A percentile compares a stretch with the other conserved stretches of the same genome.
These are phyloP conservation scores for Paraglomus brasilianum DNA, from an alignment of 192 early-diverging fungal species.

Conservation along the genomic window DNA sequence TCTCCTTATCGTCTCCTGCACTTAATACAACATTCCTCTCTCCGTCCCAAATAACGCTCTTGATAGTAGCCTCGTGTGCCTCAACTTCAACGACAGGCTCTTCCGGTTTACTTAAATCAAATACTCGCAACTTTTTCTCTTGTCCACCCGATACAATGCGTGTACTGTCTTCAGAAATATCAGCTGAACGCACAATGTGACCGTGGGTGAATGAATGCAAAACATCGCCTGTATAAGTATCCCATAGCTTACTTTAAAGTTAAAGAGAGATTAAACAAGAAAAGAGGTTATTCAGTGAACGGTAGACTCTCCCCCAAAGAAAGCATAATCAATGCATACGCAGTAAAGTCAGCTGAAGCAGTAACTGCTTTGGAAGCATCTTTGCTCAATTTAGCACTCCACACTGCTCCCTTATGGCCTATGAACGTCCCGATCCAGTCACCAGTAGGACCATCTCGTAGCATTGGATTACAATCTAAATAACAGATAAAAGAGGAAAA, in stretches of 20 bases:
- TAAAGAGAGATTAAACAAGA: neutral
- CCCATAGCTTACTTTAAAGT: slow-evolving; percentile 72
- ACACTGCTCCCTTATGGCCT: slow-evolving; percentile 92
- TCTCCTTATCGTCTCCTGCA: slow-evolving; percentile 59
- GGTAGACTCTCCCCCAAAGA: neutral
- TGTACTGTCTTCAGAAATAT: slow-evolving; percentile 70
- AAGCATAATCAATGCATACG: slow-evolving; percentile 46
- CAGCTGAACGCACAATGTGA: slow-evolving; percentile 83
- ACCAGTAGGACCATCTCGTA: slow-evolving; percentile 83
- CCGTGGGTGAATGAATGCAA: slow-evolving; percentile 69
- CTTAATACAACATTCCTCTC: slow-evolving; percentile 54
- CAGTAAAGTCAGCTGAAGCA: slow-evolving; percentile 91
- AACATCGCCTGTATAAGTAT: slow-evolving; percentile 75
- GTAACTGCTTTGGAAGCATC: slow-evolving; percentile 83
- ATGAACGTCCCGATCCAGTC: slow-evolving; percentile 93
- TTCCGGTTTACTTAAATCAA: slow-evolving; percentile 65
- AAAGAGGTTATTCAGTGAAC: neutral
- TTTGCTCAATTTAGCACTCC: slow-evolving; percentile 76
- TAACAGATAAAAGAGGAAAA: slow-evolving; percentile 5
- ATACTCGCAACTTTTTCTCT: slow-evolving; percentile 81
- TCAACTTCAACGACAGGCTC: slow-evolving; percentile 46
- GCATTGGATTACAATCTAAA: slow-evolving; percentile 80
- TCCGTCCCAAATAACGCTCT: slow-evolving; percentile 63
- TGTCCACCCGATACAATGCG: slow-evolving; percentile 78
- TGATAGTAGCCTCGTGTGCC: slow-evolving; percentile 58